Evolutionary conservation across 805 yeast species (phyloP), one percentile per base, ranked within the genome.

Genomic region (Lipomyces spencermartinsiae): DNA sequence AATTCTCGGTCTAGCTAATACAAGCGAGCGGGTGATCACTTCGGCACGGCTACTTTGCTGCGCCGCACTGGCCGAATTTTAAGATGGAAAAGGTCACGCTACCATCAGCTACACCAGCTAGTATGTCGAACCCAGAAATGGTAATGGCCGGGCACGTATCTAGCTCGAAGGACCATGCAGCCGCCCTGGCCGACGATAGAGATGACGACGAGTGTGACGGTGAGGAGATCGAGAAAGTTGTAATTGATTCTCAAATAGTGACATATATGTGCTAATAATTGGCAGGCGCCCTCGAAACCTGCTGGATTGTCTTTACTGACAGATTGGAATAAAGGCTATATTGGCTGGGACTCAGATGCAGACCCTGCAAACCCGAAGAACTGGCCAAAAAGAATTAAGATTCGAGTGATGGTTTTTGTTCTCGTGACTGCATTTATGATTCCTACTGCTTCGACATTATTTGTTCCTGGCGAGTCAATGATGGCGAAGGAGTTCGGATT

Each of bases 331-430:
- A 62, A 60, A 10, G 62, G 62, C 31, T 62, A 71, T 14, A 72
- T 73, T 9, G 72, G 71, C 25, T 75, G 74, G 73, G 78, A 76
- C 43, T 75, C 76, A 2, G 53, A 19, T 4, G 74, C 79, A 60
- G 84, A 82, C 64, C 74, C 75, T 33, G 75, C 74, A 29, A 80
- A 83, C 67, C 83, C 84, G 5, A 76, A 78, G 63, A 79, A 77
- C 69, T 73, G 78, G 67, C 71, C 81, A 10, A 62, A 46, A 4
- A 66, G 73, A 14, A 65, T 76, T 33, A 82, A 82, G 70, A 80
- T 84, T 83, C 19, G 77, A 1, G 78, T 76, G 65, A 79, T 83
- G 7, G 58, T 74, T 8, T 22, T 74, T 22, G 69, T 75, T 5
- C 63, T 73, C 39, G 58, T 66, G 46, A 68, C 60, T n/a, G 70